Base-by-base conservation (phyloP, 2,329 filamentous ascomycete species). In the Chaetomiaceae sp. region DNA sequence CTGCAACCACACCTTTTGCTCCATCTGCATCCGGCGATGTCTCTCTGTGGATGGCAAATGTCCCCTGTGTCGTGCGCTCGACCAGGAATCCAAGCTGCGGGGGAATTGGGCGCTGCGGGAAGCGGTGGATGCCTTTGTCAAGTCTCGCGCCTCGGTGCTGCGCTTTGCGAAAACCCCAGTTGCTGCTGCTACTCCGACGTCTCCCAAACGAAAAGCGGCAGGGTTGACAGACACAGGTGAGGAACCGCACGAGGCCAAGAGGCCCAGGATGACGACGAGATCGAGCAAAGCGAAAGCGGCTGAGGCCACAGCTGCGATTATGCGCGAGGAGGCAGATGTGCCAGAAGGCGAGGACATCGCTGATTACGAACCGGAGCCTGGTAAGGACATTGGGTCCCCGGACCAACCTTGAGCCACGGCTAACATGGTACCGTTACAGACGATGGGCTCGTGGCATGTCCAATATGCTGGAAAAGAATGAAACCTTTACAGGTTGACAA, bases 1-100 rank as follows among this genome's bases (percentile, higher is more conserved):
- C 1, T 98, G 93, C 69, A 86, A 81, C 44, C 93, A 98, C 64
- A 97, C 93, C 0, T 98, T 98, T 62, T 98, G 93, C 73, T 96
- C 91, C 6, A 71, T 95, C 44, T 98, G 93, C 65, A 97, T 98
- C 63, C 85, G 93, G 24, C 78, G 90, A 52, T 88, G 86, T 50
- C 75, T 98, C 1, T 83, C 84, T 2, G 76, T 79, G 26, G 89
- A 96, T 55, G 86, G 88, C 8, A 89, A 86, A 65, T 98, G 93
- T 58, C 93, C 93, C 0, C 73, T 88, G 1, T 98, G 93, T 66
- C 82, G 88, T 42, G 71, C 79, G 6, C 66, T 72, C 1, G 88
- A 95, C 56, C 89, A 96, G 63, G 88, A 91, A 62, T 76, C 88
- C 50, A 93, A 88, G 63, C 63, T 98, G 56, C 77, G 89, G 48